These are phyloP conservation scores for Crucibulum laeve DNA, from an alignment of 768 basidiomycete genomes.

Conservation along the genomic window DNA sequence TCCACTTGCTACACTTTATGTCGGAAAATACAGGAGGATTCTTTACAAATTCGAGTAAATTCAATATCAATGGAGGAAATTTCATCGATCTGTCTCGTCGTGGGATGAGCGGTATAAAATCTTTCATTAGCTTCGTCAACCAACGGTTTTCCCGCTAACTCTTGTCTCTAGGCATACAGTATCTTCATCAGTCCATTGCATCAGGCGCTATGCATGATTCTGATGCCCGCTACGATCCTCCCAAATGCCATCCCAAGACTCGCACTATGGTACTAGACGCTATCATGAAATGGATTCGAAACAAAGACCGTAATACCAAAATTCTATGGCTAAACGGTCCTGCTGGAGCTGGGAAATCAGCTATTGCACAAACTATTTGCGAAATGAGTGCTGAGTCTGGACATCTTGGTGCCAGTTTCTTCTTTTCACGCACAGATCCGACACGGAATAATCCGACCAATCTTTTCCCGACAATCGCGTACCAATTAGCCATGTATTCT, in stretches of 20 bases:
- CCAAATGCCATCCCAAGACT: conserved; percentile 17
- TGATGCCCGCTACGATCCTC: conserved; percentile 9
- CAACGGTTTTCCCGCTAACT: no score
- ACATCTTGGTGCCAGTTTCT: conserved; percentile 27
- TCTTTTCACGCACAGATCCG: conserved; percentile 24
- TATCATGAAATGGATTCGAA: conserved; percentile 6
- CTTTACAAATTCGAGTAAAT: no score
- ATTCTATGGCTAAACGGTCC: conserved; percentile 17
- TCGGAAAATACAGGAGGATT: no score
- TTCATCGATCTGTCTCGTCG: no score
- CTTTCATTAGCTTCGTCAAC: no score
- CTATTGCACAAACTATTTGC: conserved; percentile 19
- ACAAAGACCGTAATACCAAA: not conserved
- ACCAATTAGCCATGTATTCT: conserved; percentile 16
- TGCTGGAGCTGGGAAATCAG: conserved; percentile 23
- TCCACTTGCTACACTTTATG: no score
- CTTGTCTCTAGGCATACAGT: not conserved
- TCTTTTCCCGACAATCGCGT: conserved; percentile 25
- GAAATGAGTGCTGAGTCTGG: conserved; percentile 10
- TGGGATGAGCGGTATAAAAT: no score
- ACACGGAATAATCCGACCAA: conserved; percentile 15
- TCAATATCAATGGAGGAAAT: no score
- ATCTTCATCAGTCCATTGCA: conserved; percentile 1
- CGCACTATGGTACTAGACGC: conserved; percentile 7
- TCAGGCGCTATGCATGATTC: conserved; percentile 9